Evolutionary conservation across 2,329 filamentous ascomycete genomes (phyloP).

Genomic region (Pseudomassariella vexata): DNA sequence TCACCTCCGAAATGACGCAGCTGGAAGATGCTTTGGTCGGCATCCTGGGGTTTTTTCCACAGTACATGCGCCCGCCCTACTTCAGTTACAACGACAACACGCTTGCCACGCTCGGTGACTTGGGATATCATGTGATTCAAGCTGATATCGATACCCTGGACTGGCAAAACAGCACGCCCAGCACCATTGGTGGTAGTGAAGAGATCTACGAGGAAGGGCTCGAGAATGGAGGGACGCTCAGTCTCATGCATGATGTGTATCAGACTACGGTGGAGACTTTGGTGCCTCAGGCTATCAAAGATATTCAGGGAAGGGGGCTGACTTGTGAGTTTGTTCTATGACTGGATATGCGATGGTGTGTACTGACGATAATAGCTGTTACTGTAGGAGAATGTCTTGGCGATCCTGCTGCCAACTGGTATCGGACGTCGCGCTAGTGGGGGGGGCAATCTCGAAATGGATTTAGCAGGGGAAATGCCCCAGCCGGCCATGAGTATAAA

Average conservation of each 20-base stretch:
- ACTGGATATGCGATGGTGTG: too few species aligned
- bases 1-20: slow-evolving; percentile 35
- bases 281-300: slow-evolving; percentile 24
- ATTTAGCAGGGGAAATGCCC: too few species aligned
- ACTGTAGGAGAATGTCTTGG: slow-evolving; percentile 11
- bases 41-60: slow-evolving; percentile 42
- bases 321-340: slow-evolving; percentile 8
- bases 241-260: slow-evolving; percentile 31
- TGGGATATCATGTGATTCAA: slow-evolving; percentile 43
- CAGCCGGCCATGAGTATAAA: too few species aligned
- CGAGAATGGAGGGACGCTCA: slow-evolving; percentile 23
- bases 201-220: slow-evolving; percentile 25
- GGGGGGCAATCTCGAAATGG: too few species aligned
- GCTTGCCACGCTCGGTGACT: slow-evolving; percentile 27
- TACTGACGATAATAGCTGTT: too few species aligned
- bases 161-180: slow-evolving; percentile 27
- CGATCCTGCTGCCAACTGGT: slow-evolving; percentile 11
- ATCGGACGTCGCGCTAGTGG: slow-evolving; percentile 2
- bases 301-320: slow-evolving; percentile 5
- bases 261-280: slow-evolving; percentile 26
- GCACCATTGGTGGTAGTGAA: slow-evolving; percentile 21
- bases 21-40: slow-evolving; percentile 40
- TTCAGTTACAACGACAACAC: slow-evolving; percentile 28
- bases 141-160: slow-evolving; percentile 42
- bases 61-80: slow-evolving; percentile 48